Conservation (phyloP, 768 basidiomycete species). For the Hericium alpestre region DNA sequence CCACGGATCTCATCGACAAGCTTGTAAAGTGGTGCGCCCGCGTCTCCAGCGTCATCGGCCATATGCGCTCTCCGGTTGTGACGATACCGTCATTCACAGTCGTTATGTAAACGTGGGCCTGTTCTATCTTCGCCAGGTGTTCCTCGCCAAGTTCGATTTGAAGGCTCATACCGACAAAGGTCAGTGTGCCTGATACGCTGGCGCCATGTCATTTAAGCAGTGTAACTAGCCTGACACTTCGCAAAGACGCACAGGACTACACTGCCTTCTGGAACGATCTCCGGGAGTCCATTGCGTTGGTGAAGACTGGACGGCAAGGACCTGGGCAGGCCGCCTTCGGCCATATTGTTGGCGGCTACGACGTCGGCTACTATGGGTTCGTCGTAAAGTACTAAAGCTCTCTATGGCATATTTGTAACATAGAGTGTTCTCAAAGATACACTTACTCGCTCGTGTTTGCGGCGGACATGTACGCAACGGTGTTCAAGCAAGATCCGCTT, state of each 20-base stretch:
- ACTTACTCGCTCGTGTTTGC: conserved; percentile 56
- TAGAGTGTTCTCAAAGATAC: conserved; percentile 7
- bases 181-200: conserved; percentile 15
- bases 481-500: conserved; percentile 76
- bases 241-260: conserved; percentile 51
- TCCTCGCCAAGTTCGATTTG: conserved; percentile 74
- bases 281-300: conserved; percentile 57
- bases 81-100: conserved; percentile 12
- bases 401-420: too few species aligned
- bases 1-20: conserved; percentile 64
- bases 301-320: conserved; percentile 46
- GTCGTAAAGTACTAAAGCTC: too few species aligned
- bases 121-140: conserved; percentile 73
- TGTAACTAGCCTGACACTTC: background rate
- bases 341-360: conserved; percentile 70
- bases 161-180: conserved; percentile 65
- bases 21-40: conserved; percentile 58
- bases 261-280: conserved; percentile 69
- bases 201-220: too few species aligned
- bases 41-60: background rate
- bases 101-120: conserved; percentile 73
- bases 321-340: conserved; percentile 71
- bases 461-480: conserved; percentile 52
- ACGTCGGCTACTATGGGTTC: conserved; percentile 60
- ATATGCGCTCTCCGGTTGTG: background rate